Evolutionary conservation across 1,139 yeast genomes (phyloP), one percentile per base, ranked within the genome.

Genomic region (Yamadazyma friedrichii): DNA sequence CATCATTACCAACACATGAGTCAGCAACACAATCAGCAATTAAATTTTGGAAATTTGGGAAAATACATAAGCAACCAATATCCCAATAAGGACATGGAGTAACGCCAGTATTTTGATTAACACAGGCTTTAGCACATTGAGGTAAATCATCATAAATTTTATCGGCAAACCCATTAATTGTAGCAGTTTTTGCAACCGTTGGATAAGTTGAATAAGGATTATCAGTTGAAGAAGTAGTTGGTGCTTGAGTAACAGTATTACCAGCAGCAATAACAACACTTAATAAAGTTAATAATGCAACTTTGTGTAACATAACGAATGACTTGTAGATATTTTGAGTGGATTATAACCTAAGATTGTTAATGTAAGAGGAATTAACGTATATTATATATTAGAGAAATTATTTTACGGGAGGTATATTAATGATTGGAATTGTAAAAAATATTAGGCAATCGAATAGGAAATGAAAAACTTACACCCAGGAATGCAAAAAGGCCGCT

Each of bases 71-170:
- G 53, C 79, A 74, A 4, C 79, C 79, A 25, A 79, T 69, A 49
- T 74, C 79, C 79, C 79, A 74, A 61, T 73, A 72, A 36, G 79
- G 79, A 52, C 79, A 74, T 28, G 74, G 74, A 4, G 74, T 68
- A 35, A 55, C 54, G 4, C 59, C 59, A 25, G 70, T 62, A 37
- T 60, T 56, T 40, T 55, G 54, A 27, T 54, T 57, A n/a, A 67
- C 74, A 61, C 79, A 74, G 1, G 51, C 52, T 48, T 64, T 53
- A 36, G 79, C 80, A 57, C 80, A 74, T 2, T 53, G 45, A 15
- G 80, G 79, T 30, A 74, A 58, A 10, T 48, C 44, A 40, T 49
- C 59, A 52, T 66, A 62, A 41, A 75, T 67, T 27, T 74, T 74
- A 52, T 75, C 80, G 30, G 80, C 80, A 47, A 75, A 74, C 2